A percentile compares a stretch with the other conserved stretches of the same genome.
Conservation (phyloP, 179 eudicot genomes). For the Sideroxylon spinosum region DNA sequence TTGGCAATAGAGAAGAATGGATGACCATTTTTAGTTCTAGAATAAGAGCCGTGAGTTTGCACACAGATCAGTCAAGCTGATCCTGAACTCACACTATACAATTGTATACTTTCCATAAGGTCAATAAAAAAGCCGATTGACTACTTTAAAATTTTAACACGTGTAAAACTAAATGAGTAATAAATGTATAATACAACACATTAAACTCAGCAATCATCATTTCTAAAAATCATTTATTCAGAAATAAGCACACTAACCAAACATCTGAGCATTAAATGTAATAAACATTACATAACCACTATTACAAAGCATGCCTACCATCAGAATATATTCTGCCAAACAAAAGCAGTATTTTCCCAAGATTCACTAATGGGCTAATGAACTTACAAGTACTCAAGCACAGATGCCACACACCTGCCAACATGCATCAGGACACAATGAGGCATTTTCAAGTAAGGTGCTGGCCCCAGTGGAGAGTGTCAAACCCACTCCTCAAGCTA, state of each 20-base stretch:
- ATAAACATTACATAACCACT: neutral
- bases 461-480: too few relatives aligned
- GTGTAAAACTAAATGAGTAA: neutral
- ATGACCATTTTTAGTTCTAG: neutral
- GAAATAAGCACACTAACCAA: conserved; percentile 2
- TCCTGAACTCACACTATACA: neutral
- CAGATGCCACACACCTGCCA: neutral
- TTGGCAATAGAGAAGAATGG: neutral
- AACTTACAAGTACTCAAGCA: neutral
- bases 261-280: neutral
- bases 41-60: neutral
- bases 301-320: neutral
- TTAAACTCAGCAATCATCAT: neutral
- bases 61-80: neutral
- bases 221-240: neutral
- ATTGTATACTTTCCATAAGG: neutral
- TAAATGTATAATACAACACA: neutral
- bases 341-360: neutral
- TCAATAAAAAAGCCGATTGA: neutral
- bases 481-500: too few relatives aligned
- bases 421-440: neutral
- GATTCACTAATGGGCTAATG: too few relatives aligned
- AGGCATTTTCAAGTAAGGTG: neutral
- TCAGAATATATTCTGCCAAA: neutral
- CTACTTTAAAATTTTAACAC: neutral